These are phyloP conservation scores for Kodamaea ohmeri DNA, from an alignment of 1,139 yeast species.

Conservation along the genomic window DNA sequence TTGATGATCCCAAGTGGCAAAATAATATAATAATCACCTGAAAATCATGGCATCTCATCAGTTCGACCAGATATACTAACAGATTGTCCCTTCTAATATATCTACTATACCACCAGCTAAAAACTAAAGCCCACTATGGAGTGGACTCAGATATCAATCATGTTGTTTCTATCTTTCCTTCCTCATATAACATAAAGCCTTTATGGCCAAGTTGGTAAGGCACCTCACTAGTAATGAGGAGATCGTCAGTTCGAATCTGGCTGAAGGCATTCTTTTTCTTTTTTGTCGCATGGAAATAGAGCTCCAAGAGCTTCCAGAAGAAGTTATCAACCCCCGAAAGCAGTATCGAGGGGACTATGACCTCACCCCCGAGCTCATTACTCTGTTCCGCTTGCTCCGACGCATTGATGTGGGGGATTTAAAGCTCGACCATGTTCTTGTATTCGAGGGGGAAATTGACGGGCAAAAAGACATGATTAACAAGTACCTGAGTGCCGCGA, in stretches of 20 bases:
- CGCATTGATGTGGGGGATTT: constrained; percentile 5
- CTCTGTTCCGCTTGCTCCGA: constrained; percentile 6
- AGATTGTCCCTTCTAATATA: too few relatives aligned
- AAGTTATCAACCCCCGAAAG: constrained; percentile 6
- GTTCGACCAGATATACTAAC: too few relatives aligned
- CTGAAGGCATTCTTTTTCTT: constrained; percentile 55
- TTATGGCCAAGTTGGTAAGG: constrained; percentile 80
- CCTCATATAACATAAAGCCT: constrained; percentile 12
- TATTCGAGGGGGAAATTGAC: constrained; percentile 9
- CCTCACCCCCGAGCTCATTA: constrained; percentile 6
- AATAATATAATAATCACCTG: too few relatives aligned
- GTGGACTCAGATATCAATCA: too few relatives aligned
- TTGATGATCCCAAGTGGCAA: too few relatives aligned
- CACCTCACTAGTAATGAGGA: constrained; percentile 90
- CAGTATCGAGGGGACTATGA: constrained; percentile 9
- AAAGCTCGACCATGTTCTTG: constrained; percentile 6
- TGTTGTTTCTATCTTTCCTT: background rate
- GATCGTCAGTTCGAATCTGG: constrained; percentile 88
- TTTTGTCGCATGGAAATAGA: constrained; percentile 7
- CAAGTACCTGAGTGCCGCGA: constrained; percentile 6
- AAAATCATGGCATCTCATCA: too few relatives aligned
- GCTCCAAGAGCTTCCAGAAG: constrained; percentile 9
- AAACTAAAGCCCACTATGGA: too few relatives aligned
- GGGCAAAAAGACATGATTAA: constrained; percentile 6
- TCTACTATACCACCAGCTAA: too few relatives aligned